A percentile compares a stretch with the other conserved stretches of the same genome.
Conservation (phyloP, 169 alveolate genomes). For the Cryptosporidium xiaoi region DNA sequence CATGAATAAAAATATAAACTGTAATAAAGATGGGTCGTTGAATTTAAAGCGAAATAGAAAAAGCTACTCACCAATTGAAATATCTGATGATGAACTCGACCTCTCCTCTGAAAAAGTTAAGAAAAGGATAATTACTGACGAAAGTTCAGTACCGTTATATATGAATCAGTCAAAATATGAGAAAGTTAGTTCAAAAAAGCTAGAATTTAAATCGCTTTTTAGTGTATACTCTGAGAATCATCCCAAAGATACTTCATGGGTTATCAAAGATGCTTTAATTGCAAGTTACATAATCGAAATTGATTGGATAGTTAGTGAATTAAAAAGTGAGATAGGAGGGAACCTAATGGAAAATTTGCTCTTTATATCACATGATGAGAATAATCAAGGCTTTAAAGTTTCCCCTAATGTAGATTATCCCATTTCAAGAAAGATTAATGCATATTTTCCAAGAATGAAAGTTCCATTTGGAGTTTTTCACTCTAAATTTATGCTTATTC, state of each 20-base stretch:
- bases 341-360: neutral
- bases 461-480: conserved; percentile 68
- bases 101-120: too few relatives aligned
- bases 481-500: conserved; percentile 43
- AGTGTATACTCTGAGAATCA: neutral
- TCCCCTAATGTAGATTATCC: neutral
- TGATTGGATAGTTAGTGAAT: conserved; percentile 50
- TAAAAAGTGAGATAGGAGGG: neutral
- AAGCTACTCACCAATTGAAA: too few relatives aligned
- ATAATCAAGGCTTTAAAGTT: neutral
- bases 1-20: too few relatives aligned
- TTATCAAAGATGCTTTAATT: conserved; percentile 18
- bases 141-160: conserved; percentile 13
- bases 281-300: conserved; percentile 40
- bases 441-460: conserved; percentile 13
- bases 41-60: too few relatives aligned
- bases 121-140: too few relatives aligned
- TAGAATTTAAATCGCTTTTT: conserved; percentile 27
- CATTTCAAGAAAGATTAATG: neutral
- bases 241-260: conserved; percentile 4
- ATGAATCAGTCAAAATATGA: conserved; percentile 28
- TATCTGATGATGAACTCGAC: too few relatives aligned
- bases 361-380: neutral
- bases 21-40: too few relatives aligned
- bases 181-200: neutral